Percentiles rank a stretch among this genome's conserved stretches.
Evolutionary conservation across 805 yeast species (phyloP).

Genomic region (Candida easanensis): DNA sequence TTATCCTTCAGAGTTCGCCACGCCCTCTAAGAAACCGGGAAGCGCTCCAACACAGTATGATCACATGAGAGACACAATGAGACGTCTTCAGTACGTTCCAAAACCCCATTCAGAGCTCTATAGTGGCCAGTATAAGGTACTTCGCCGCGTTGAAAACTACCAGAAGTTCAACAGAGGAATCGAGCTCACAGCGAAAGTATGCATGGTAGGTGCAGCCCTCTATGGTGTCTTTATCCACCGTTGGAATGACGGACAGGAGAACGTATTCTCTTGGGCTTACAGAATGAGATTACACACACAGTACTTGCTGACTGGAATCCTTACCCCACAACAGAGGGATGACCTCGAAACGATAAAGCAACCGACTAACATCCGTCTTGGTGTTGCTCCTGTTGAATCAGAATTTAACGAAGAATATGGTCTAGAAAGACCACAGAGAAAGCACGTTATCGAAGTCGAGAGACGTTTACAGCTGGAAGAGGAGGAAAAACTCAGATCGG

Average conservation of each 20-base stretch:
- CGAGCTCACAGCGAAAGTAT: conserved; percentile 48
- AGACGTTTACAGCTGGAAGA: conserved; percentile 66
- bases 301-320: conserved; percentile 48
- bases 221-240: conserved; percentile 71
- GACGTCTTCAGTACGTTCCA: conserved; percentile 70
- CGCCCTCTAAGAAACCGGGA: conserved; percentile 67
- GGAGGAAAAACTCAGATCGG: conserved; percentile 37
- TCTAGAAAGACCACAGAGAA: conserved; percentile 64
- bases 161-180: conserved; percentile 58
- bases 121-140: conserved; percentile 75
- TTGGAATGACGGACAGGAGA: conserved; percentile 84
- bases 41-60: conserved; percentile 64
- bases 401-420: conserved; percentile 35
- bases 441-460: conserved; percentile 75
- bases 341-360: conserved; percentile 47
- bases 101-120: conserved; percentile 70
- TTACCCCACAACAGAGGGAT: conserved; percentile 57
- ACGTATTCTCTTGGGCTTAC: conserved; percentile 67
- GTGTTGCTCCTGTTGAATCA: conserved; percentile 32
- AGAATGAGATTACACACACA: conserved; percentile 56
- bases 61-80: conserved; percentile 71
- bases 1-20: conserved; percentile 75
- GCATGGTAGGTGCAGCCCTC: conserved; percentile 46
- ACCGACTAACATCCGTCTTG: conserved; percentile 32
- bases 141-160: conserved; percentile 55